A percentile compares a stretch with the other conserved stretches of the same genome.
Evolutionary conservation across 495 filamentous ascomycete genomes (phyloP).

Genomic region (Chaetomium tenue): DNA sequence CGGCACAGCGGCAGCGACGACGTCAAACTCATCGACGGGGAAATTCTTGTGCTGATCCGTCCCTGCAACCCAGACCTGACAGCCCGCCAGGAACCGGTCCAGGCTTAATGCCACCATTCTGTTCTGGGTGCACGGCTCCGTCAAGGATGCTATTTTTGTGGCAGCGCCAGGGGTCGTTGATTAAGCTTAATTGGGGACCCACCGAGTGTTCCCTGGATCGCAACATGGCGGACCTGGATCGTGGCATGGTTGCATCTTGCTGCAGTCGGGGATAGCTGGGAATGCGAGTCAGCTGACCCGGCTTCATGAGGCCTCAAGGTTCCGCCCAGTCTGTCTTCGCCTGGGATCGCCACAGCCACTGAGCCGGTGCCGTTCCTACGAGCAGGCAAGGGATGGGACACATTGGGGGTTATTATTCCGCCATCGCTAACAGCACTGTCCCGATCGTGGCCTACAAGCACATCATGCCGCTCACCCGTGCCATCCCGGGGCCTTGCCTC

Average conservation of each 20-base stretch:
- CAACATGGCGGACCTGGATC: constrained; percentile 25
- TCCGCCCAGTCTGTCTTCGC: constrained; percentile 1
- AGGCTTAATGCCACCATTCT: constrained; percentile 5
- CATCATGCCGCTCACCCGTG: constrained; percentile 31
- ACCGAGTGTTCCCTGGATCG: constrained; percentile 21
- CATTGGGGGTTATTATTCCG: not conserved
- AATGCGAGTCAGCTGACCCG: constrained; percentile 28
- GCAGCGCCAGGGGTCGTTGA: constrained; percentile 33
- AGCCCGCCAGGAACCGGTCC: constrained; percentile 7
- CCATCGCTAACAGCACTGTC: not conserved
- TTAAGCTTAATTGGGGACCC: constrained; percentile 44
- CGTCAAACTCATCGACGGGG: constrained; percentile 1
- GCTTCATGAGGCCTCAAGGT: constrained; percentile 10
- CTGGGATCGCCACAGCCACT: not conserved
- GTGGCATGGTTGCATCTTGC: constrained; percentile 22
- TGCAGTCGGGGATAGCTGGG: constrained; percentile 20
- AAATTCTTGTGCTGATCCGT: constrained; percentile 17
- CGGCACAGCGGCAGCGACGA: constrained; percentile 18
- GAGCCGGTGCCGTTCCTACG: not conserved
- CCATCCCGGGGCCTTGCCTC: constrained; percentile 18
- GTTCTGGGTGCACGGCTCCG: constrained; percentile 3
- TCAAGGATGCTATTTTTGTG: constrained; percentile 43
- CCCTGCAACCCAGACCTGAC: constrained; percentile 11
- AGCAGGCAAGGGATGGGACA: not conserved
- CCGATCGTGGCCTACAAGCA: not conserved